Percentiles rank a stretch among this genome's conserved stretches.
phyloP scores from a whole-genome alignment of 169 alveolate species.

The Plasmodium sp. region DNA sequence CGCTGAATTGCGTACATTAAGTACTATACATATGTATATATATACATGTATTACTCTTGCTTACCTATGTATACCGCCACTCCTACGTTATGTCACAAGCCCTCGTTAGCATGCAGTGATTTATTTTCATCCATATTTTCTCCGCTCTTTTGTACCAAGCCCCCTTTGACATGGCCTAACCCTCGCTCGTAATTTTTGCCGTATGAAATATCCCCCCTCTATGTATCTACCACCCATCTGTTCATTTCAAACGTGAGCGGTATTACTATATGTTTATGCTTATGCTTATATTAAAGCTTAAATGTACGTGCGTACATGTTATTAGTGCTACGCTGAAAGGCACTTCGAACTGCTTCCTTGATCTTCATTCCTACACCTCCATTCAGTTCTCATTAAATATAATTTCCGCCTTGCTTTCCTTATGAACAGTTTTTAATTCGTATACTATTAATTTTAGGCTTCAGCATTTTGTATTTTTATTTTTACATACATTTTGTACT shows the following conservation, averaged over 20 bases:
- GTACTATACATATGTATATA: neutral
- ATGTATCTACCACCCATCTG: neutral
- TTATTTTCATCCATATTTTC: neutral
- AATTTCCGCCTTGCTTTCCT: neutral
- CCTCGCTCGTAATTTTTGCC: neutral
- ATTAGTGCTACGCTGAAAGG: neutral
- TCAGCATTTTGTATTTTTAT: neutral
- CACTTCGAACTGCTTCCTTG: neutral
- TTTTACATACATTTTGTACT: neutral
- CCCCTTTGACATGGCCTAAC: neutral
- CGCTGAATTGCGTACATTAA: neutral
- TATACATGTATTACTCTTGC: neutral
- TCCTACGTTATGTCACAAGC: neutral
- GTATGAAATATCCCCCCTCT: neutral
- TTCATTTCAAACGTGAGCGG: neutral
- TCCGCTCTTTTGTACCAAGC: neutral
- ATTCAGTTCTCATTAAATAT: neutral
- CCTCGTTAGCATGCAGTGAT: neutral
- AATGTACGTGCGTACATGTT: neutral
- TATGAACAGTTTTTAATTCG: neutral
- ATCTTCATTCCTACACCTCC: neutral
- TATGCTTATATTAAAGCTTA: neutral
- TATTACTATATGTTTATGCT: neutral
- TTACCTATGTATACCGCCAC: neutral
- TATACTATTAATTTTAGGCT: neutral